Percentiles rank a stretch among this genome's conserved stretches.
Conservation (phyloP, 2,329 filamentous ascomycete species). For the Myriangium duriaei region DNA sequence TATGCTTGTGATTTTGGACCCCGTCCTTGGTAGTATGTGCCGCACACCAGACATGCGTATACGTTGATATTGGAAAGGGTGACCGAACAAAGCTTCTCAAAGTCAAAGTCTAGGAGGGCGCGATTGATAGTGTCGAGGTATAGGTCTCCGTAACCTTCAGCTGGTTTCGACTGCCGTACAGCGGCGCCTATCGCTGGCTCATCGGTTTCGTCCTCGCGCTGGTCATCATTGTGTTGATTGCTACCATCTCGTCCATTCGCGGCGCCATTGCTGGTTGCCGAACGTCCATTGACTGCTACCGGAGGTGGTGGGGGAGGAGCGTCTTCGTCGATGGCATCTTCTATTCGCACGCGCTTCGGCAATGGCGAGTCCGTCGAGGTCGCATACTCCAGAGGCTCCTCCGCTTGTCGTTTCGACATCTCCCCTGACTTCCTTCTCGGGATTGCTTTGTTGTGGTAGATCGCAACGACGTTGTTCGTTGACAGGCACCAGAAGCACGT, state of each 20-base stretch:
- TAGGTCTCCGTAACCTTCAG: slow-evolving; percentile 83
- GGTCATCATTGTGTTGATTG: slow-evolving; percentile 24
- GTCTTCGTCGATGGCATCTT: slow-evolving; percentile 27
- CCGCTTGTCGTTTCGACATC: slow-evolving; percentile 37
- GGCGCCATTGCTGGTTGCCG: slow-evolving; percentile 18
- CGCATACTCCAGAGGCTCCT: slow-evolving; percentile 32
- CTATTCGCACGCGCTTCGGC: slow-evolving; percentile 35
- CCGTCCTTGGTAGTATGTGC: slow-evolving; percentile 93
- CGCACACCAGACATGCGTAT: slow-evolving; percentile 92
- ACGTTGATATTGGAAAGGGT: slow-evolving; percentile 97
- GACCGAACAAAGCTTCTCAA: slow-evolving; percentile 94
- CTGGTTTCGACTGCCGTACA: slow-evolving; percentile 61
- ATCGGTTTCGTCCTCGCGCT: slow-evolving; percentile 22
- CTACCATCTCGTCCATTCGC: slow-evolving; percentile 20
- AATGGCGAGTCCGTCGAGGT: slow-evolving; percentile 32
- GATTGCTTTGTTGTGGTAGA: too few species aligned
- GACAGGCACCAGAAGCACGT: not conserved
- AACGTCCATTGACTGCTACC: slow-evolving; percentile 14
- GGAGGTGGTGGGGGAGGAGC: slow-evolving; percentile 16
- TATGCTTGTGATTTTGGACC: slow-evolving; percentile 93
- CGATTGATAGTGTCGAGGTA: slow-evolving; percentile 97
- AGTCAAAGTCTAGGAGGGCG: slow-evolving; percentile 89
- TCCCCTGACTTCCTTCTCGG: too few species aligned
- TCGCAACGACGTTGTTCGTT: too few species aligned
- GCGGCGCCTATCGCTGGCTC: slow-evolving; percentile 30